A percentile compares a stretch with the other conserved stretches of the same genome.
Evolutionary conservation across 2,329 filamentous ascomycete genomes (phyloP).

Genomic region (Penicillium corylophilum): DNA sequence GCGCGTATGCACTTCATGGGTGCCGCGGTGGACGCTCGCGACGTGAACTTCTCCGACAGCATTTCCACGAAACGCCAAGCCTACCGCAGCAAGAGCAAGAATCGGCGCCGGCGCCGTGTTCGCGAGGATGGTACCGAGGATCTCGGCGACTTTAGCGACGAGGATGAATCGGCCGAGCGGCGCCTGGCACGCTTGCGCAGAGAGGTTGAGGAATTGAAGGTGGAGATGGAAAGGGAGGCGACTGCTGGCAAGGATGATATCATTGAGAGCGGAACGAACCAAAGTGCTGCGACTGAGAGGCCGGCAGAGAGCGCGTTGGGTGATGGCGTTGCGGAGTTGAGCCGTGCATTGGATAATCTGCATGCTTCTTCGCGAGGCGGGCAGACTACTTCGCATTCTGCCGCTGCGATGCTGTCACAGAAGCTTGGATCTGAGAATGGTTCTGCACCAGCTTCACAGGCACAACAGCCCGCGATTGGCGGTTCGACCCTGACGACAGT

Average conservation of each 20-base stretch:
- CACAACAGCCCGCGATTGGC: slow-evolving; percentile 2
- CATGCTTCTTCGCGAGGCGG: slow-evolving; percentile 34
- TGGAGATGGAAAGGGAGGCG: slow-evolving; percentile 43
- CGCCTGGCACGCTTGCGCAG: slow-evolving; percentile 79
- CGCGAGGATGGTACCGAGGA: slow-evolving; percentile 53
- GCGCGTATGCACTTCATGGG: slow-evolving; percentile 79
- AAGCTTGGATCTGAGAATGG: slow-evolving; percentile 28
- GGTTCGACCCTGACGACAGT: slow-evolving; percentile 12
- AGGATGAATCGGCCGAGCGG: slow-evolving; percentile 72
- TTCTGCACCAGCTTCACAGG: slow-evolving; percentile 1
- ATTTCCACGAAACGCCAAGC: slow-evolving; percentile 79
- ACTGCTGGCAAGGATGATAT: slow-evolving; percentile 58
- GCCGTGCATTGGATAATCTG: slow-evolving; percentile 69
- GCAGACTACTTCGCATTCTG: slow-evolving; percentile 25
- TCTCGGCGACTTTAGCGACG: slow-evolving; percentile 75
- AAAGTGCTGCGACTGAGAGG: slow-evolving; percentile 34
- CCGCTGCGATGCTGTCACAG: slow-evolving; percentile 37
- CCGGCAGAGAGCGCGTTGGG: slow-evolving; percentile 46
- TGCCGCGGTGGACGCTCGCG: slow-evolving; percentile 70
- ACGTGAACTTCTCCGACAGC: slow-evolving; percentile 87
- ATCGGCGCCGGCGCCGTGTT: slow-evolving; percentile 56
- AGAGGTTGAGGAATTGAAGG: slow-evolving; percentile 75
- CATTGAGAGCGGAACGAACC: background rate
- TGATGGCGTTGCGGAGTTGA: slow-evolving; percentile 67
- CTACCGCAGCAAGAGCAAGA: slow-evolving; percentile 68